phyloP scores from a whole-genome alignment of 805 yeast genomes.

The Metschnikowia kofuensis region DNA sequence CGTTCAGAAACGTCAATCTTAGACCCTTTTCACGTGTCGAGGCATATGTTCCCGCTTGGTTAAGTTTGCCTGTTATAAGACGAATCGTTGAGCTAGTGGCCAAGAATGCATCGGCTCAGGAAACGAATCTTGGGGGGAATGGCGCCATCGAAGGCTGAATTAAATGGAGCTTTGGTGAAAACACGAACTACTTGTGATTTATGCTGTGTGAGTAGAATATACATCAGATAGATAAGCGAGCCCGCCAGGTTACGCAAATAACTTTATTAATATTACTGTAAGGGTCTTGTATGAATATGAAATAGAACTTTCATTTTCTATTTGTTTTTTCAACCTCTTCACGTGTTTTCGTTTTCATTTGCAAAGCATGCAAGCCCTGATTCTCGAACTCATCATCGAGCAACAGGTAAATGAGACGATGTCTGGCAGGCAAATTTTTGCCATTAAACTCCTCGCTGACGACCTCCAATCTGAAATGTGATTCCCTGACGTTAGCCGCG shows the following conservation, averaged over 20 bases:
- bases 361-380: constrained; percentile 84
- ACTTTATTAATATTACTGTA: too few species aligned
- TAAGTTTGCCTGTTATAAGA: constrained; percentile 84
- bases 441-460: constrained; percentile 70
- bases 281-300: too few species aligned
- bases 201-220: too few species aligned
- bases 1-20: constrained; percentile 69
- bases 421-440: constrained; percentile 67
- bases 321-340: constrained; percentile 37
- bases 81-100: constrained; percentile 86
- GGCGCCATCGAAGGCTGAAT: background rate
- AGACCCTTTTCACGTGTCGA: constrained; percentile 79
- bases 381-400: constrained; percentile 68
- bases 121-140: constrained; percentile 23
- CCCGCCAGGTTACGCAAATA: too few species aligned
- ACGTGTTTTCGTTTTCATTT: constrained; percentile 75
- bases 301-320: background rate
- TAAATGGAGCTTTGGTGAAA: too few species aligned
- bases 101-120: constrained; percentile 73
- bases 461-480: constrained; percentile 76
- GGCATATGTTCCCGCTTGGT: constrained; percentile 93
- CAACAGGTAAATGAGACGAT: constrained; percentile 66
- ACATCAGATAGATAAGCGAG: too few species aligned
- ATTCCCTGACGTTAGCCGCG: constrained; percentile 68
- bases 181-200: too few species aligned